Conservation (phyloP, 2,329 filamentous ascomycete genomes). For the Penicillium sp. region DNA sequence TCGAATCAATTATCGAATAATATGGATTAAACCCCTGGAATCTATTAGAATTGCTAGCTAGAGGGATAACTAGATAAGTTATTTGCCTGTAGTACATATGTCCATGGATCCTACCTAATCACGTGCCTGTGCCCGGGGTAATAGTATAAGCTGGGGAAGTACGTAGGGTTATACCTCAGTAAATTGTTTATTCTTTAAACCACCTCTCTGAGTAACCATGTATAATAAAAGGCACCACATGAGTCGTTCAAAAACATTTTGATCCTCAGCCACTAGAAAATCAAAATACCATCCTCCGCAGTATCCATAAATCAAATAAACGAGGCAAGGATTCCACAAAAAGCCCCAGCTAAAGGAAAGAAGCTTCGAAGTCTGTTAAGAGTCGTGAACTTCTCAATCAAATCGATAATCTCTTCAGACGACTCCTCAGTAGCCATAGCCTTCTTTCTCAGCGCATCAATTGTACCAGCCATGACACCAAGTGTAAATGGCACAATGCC, state of each 20-base stretch:
- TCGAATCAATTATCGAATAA: too few relatives aligned
- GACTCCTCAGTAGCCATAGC: slow-evolving; percentile 9
- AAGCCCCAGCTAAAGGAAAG: slow-evolving; percentile 19
- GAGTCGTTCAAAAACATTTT: background rate
- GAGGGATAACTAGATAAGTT: too few relatives aligned
- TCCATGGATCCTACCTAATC: too few relatives aligned
- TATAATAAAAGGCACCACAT: background rate
- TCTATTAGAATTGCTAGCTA: too few relatives aligned
- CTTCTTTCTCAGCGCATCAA: slow-evolving; percentile 24
- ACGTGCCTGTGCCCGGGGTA: too few relatives aligned
- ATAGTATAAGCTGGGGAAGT: too few relatives aligned
- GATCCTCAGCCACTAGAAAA: background rate
- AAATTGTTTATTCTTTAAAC: too few relatives aligned
- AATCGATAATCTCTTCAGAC: slow-evolving; percentile 11
- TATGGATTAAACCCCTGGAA: too few relatives aligned
- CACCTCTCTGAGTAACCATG: too few relatives aligned
- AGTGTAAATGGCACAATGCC: slow-evolving; percentile 34
- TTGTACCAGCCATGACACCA: slow-evolving; percentile 26
- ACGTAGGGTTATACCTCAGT: too few relatives aligned
- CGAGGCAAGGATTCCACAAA: slow-evolving; percentile 14
- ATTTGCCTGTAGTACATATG: too few relatives aligned
- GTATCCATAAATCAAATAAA: slow-evolving; percentile 4
- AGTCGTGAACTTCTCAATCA: slow-evolving; percentile 19
- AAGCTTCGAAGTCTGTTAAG: slow-evolving; percentile 20
- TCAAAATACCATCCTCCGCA: too few relatives aligned